Evolutionary conservation across 2,329 filamentous ascomycete genomes (phyloP).

Genomic region (Neofusicoccum parvum): DNA sequence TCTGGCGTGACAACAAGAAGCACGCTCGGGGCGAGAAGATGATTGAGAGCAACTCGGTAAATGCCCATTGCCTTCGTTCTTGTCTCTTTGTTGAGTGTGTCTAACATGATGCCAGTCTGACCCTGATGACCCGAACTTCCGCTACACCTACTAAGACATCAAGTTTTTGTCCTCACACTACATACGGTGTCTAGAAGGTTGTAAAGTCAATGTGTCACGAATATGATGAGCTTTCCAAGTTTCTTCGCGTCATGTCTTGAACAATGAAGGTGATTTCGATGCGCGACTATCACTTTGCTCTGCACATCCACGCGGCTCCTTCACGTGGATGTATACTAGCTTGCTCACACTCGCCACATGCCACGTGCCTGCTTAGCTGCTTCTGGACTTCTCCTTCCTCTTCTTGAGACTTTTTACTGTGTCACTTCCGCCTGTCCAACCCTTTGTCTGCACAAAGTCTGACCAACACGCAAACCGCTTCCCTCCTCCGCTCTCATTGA

Average conservation of each 20-base stretch:
- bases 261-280: not conserved
- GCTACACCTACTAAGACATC: slow-evolving; percentile 15
- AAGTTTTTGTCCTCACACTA: not conserved
- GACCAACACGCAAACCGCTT: too few relatives aligned
- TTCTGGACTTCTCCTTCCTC: too few relatives aligned
- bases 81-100: too few relatives aligned
- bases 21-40: slow-evolving; percentile 45
- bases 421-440: too few relatives aligned
- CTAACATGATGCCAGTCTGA: not conserved
- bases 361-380: too few relatives aligned
- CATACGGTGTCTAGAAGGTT: not conserved
- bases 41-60: slow-evolving; percentile 42
- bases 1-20: slow-evolving; percentile 39
- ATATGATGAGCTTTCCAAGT: not conserved
- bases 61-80: slow-evolving; percentile 2
- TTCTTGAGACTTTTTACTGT: too few relatives aligned
- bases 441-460: too few relatives aligned
- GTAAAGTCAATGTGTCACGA: not conserved
- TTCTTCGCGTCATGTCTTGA: not conserved
- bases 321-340: too few relatives aligned
- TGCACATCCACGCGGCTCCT: too few relatives aligned
- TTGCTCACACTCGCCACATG: too few relatives aligned
- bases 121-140: slow-evolving; percentile 13
- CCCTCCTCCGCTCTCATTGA: too few relatives aligned
- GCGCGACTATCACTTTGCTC: too few relatives aligned